A percentile compares a stretch with the other conserved stretches of the same genome.
These are phyloP conservation scores for Elsinoe perseae DNA, from an alignment of 2,329 filamentous ascomycete species.

Conservation along the genomic window DNA sequence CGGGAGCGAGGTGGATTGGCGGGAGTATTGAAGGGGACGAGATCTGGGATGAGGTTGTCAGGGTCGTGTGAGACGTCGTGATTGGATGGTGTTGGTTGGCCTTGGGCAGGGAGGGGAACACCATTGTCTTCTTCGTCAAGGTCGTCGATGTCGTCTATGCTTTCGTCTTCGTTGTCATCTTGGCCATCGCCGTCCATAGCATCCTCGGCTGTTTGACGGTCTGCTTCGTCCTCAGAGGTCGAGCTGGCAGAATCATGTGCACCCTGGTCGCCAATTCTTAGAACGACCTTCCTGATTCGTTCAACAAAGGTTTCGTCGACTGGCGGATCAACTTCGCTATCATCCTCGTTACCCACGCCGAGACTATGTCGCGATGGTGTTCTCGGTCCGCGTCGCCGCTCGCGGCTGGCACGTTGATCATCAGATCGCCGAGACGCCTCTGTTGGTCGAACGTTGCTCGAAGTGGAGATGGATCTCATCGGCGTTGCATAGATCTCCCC, in stretches of 20 bases:
- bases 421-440: not conserved
- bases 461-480: not conserved
- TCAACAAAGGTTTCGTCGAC: not conserved
- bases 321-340: not conserved
- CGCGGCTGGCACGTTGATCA: not conserved
- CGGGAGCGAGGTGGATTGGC: conserved; percentile 23
- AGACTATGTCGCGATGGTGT: not conserved
- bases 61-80: conserved; percentile 18
- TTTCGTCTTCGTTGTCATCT: conserved; percentile 17
- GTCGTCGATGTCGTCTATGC: conserved; percentile 9
- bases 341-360: not conserved
- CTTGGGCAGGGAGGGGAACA: conserved; percentile 18
- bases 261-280: not conserved
- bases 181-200: conserved; percentile 7
- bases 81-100: conserved; percentile 25
- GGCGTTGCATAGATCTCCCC: not conserved
- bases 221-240: not conserved
- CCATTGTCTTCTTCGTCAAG: not conserved
- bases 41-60: not conserved
- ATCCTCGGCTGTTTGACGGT: not conserved
- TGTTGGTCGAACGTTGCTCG: not conserved
- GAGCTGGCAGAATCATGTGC: not conserved
- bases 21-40: conserved; percentile 1
- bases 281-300: conserved; percentile 3
- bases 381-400: not conserved